Conservation (phyloP, 768 basidiomycete species). For the Mycena pura region DNA sequence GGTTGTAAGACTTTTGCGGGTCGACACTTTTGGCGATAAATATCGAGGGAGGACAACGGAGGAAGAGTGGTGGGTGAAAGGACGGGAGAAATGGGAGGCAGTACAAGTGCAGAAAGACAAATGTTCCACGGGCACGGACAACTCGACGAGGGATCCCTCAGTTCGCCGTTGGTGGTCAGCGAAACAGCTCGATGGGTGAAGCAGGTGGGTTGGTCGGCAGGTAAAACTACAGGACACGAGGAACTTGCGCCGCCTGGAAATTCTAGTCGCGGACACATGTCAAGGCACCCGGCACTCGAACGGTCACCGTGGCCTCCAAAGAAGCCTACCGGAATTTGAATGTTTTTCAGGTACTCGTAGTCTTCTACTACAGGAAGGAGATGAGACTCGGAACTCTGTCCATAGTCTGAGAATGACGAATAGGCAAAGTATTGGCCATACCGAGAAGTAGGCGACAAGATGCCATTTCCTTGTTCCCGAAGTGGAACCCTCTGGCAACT, state of each 20-base stretch:
- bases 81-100: conserved; percentile 15
- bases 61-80: conserved; percentile 6
- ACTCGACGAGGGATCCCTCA: neutral
- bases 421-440: conserved; percentile 31
- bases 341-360: conserved; percentile 55
- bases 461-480: conserved; percentile 62
- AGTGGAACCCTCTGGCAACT: conserved; percentile 51
- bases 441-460: conserved; percentile 64
- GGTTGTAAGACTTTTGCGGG: neutral
- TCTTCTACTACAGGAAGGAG: conserved; percentile 59
- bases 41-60: conserved; percentile 16
- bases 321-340: conserved; percentile 56
- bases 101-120: neutral
- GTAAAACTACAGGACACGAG: no score
- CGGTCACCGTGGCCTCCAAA: conserved; percentile 54
- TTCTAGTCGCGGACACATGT: neutral
- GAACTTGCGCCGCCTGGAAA: neutral
- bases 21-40: neutral
- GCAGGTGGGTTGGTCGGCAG: no score
- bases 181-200: neutral
- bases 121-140: neutral
- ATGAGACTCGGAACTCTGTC: conserved; percentile 41
- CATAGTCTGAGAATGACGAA: neutral
- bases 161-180: neutral
- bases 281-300: neutral